phyloP scores from a whole-genome alignment of 345 rosid species.

The Boechera stricta region DNA sequence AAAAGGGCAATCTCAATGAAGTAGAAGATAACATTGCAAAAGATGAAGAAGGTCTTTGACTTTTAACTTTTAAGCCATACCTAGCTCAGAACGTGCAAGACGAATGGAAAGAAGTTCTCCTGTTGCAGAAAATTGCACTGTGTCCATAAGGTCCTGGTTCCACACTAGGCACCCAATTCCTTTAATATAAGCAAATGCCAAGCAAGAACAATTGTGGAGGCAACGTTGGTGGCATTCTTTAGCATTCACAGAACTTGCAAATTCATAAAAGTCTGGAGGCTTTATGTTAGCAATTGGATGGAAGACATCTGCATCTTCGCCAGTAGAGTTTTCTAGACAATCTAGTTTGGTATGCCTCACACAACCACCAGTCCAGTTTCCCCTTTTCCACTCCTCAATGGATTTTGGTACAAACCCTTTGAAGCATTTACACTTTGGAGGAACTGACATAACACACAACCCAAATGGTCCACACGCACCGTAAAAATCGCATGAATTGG shows the following conservation, averaged over 20 bases:
- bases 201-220: constrained; percentile 34
- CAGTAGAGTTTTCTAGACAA: constrained; percentile 8
- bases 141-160: constrained; percentile 14
- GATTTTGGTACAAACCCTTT: constrained; percentile 32
- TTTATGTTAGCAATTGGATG: not conserved
- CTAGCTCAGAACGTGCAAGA: constrained; percentile 29
- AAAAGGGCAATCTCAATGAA: not conserved
- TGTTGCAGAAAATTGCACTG: not conserved
- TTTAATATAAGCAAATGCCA: constrained; percentile 2
- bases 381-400: constrained; percentile 11
- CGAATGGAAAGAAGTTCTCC: constrained; percentile 27
- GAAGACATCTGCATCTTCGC: constrained; percentile 13
- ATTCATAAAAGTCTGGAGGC: constrained; percentile 29
- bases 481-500: not conserved
- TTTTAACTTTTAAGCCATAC: not conserved
- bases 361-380: constrained; percentile 39
- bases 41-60: not conserved
- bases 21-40: not conserved
- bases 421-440: constrained; percentile 27
- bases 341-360: constrained; percentile 1
- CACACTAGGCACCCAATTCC: constrained; percentile 34
- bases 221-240: constrained; percentile 9
- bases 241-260: not conserved
- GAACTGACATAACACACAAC: constrained; percentile 7
- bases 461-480: constrained; percentile 39